phyloP scores from a whole-genome alignment of 2,329 filamentous ascomycete species.

The Metarhizium humberi region DNA sequence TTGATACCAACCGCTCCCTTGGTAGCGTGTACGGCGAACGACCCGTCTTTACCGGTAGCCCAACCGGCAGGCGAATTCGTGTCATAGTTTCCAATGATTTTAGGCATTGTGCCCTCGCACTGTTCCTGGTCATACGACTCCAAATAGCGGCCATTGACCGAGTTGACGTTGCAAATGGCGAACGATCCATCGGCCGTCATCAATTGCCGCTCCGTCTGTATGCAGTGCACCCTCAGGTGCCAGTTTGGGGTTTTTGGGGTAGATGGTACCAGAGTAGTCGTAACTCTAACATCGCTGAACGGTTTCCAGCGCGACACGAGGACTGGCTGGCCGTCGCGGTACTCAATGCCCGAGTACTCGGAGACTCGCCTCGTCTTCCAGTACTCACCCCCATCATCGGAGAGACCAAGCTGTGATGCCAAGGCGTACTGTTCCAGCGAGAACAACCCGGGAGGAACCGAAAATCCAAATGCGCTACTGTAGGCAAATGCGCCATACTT shows the following conservation, averaged over 20 bases:
- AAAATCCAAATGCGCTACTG: no score
- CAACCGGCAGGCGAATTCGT: no score
- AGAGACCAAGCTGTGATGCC: slow-evolving; percentile 60
- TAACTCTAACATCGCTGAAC: slow-evolving; percentile 9
- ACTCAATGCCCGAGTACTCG: slow-evolving; percentile 37
- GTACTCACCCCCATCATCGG: slow-evolving; percentile 49
- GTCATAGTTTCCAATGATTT: slow-evolving; percentile 48
- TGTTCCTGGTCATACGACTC: slow-evolving; percentile 36
- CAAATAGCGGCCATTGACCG: slow-evolving; percentile 41
- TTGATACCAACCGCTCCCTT: no score
- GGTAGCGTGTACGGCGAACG: no score
- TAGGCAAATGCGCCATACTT: slow-evolving; percentile 29
- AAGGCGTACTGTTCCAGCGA: slow-evolving; percentile 35
- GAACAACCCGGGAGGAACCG: slow-evolving; percentile 32
- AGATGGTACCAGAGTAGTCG: slow-evolving; percentile 57
- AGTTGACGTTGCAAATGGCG: slow-evolving; percentile 19
- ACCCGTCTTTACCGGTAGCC: no score
- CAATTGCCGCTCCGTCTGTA: slow-evolving; percentile 51
- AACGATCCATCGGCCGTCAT: slow-evolving; percentile 65
- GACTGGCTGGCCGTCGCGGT: no score
- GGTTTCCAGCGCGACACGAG: no score
- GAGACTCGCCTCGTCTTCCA: slow-evolving; percentile 69
- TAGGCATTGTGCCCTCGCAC: slow-evolving; percentile 42
- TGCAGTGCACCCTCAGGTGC: slow-evolving; percentile 58
- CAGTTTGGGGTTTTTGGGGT: slow-evolving; percentile 50